These are phyloP conservation scores for Cystofilobasidium bisporidii DNA, from an alignment of 768 basidiomycete species.

Conservation along the genomic window DNA sequence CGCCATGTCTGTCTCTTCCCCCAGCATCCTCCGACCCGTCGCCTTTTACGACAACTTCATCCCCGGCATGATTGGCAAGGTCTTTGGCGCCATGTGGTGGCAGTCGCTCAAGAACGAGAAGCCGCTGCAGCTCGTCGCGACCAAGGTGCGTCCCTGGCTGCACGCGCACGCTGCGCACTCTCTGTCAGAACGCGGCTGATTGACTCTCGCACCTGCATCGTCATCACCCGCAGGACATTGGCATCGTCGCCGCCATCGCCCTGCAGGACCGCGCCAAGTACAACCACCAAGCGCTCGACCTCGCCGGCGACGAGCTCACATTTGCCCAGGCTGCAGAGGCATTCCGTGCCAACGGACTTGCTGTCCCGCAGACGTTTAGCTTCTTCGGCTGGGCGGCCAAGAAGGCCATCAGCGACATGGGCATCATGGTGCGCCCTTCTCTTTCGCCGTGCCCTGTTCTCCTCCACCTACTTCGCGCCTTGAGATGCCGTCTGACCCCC, in stretches of 20 bases:
- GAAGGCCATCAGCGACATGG: neutral
- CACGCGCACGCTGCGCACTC: too few relatives aligned
- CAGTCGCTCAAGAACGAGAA: neutral
- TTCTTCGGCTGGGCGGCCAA: neutral
- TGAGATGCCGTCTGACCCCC: neutral
- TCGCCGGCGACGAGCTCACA: slow-evolving; percentile 2
- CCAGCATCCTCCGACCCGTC: neutral
- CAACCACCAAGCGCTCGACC: neutral
- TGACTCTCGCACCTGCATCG: neutral
- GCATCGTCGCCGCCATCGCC: neutral
- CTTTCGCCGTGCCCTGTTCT: neutral
- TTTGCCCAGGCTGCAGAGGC: neutral
- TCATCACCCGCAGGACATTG: neutral
- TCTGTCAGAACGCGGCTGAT: neutral
- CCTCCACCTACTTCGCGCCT: neutral
- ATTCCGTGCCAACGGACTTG: neutral
- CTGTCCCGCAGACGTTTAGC: neutral
- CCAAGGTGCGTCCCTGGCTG: neutral
- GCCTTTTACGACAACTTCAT: neutral
- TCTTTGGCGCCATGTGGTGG: neutral
- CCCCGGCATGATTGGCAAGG: neutral
- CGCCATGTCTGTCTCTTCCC: neutral
- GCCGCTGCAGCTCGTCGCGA: slow-evolving; percentile 1
- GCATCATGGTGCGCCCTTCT: neutral
- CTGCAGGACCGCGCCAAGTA: neutral